A percentile compares a stretch with the other conserved stretches of the same genome.
These are phyloP conservation scores for Annulohypoxylon stygium DNA, from an alignment of 495 filamentous ascomycete genomes.

Conservation along the genomic window DNA sequence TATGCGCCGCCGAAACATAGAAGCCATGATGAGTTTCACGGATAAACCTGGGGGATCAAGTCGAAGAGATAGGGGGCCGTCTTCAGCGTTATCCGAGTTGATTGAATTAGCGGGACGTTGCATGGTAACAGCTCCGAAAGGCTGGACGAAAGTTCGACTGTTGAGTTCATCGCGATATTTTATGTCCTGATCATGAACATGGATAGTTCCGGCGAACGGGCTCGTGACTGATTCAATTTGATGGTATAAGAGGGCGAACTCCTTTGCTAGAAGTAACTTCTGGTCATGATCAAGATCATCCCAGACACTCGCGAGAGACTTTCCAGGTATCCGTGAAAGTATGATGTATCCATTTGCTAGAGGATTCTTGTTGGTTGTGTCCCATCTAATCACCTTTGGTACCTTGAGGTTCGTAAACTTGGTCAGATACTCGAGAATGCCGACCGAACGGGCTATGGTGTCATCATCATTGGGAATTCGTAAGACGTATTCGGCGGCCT, in stretches of 20 bases:
- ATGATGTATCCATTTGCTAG: slow-evolving; percentile 18
- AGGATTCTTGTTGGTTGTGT: slow-evolving; percentile 19
- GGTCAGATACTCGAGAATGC: slow-evolving; percentile 17
- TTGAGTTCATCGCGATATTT: not conserved
- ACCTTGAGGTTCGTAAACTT: slow-evolving; percentile 22
- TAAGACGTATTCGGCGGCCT: slow-evolving; percentile 16
- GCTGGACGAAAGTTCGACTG: not conserved
- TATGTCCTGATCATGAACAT: not conserved
- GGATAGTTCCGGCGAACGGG: slow-evolving; percentile 7
- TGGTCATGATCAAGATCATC: slow-evolving; percentile 15
- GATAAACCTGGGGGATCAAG: not conserved
- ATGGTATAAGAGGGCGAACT: slow-evolving; percentile 13
- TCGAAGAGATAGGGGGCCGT: not conserved
- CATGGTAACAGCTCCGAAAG: not conserved
- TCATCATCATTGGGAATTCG: slow-evolving; percentile 8
- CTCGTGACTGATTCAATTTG: slow-evolving; percentile 23
- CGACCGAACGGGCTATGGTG: not conserved
- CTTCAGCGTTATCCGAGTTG: not conserved
- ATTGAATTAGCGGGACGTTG: not conserved
- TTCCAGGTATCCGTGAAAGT: slow-evolving; percentile 24
- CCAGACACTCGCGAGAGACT: slow-evolving; percentile 2
- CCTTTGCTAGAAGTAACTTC: slow-evolving; percentile 25
- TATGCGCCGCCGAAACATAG: slow-evolving; percentile 8
- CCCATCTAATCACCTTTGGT: slow-evolving; percentile 23
- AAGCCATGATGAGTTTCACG: not conserved